Evolutionary conservation across 768 basidiomycete genomes (phyloP), one percentile per base, ranked within the genome.

Genomic region (Mycena vulgaris): DNA sequence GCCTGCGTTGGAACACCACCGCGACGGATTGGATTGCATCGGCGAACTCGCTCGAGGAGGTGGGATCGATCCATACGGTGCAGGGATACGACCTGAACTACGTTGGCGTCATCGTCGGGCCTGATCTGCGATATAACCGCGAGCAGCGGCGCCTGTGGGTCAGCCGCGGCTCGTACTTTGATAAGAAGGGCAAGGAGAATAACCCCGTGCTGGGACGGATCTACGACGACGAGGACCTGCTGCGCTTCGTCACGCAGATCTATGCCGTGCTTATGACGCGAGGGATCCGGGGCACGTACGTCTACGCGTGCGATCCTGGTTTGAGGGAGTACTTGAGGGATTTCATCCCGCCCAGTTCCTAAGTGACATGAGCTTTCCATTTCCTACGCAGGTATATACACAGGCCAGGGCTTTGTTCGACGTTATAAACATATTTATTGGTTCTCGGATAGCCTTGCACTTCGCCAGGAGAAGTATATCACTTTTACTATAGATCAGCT

Each of bases 61-160:
- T 66, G 56, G 65, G 65, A 39, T 59, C 57, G 56, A 66, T 66
- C 33, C 63, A 65, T 49, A 65, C 63, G 53, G 63, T 65, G 63
- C 63, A 65, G 63, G 63, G 63, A 65, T 65, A 65, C 53, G 63
- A 65, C 63, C 42, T 65, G 53, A 65, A 65, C 63, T 65, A 65
- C 30, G 63, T 49, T 33, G 63, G 63, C 31, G 63, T 65, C 53
- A 65, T 65, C 63, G 21, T 65, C 63, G 63, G 63, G 42, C 63
- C 55, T 56, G 63, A 65, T 65, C 55, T 65, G 31, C 53, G 53
- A 37, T 65, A 65, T 65, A 65, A 65, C 55, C 63, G 30, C 47
- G 53, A 47, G 53, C 63, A 56, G 53, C 40, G 42, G 55, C 53
- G 63, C 40, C 55, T 65, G 53, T 35, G 63, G 53, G 53, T 65